Conservation (phyloP, 2,329 filamentous ascomycete genomes). For the Beauveria sp. region DNA sequence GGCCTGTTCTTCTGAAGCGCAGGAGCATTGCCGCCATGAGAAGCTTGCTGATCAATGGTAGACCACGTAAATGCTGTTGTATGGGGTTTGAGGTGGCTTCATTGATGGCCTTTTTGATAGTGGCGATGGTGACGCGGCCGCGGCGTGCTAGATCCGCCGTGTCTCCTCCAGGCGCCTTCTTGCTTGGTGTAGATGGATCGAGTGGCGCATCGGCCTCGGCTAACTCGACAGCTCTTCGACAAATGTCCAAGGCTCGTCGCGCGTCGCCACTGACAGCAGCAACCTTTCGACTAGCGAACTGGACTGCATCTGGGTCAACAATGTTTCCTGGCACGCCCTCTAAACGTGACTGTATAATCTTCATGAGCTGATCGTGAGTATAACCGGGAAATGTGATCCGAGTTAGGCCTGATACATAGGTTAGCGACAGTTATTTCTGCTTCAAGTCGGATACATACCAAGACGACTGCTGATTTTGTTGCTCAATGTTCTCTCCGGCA, state of each 20-base stretch:
- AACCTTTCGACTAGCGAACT: slow-evolving; percentile 94
- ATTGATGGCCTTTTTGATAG: slow-evolving; percentile 87
- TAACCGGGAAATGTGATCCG: slow-evolving; percentile 97
- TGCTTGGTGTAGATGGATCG: slow-evolving; percentile 56
- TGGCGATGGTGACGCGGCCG: slow-evolving; percentile 76
- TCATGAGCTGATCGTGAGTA: slow-evolving; percentile 94
- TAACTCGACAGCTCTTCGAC: slow-evolving; percentile 87
- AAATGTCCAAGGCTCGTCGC: slow-evolving; percentile 86
- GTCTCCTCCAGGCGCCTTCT: slow-evolving; percentile 27
- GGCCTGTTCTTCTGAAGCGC: slow-evolving; percentile 71
- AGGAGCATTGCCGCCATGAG: slow-evolving; percentile 77
- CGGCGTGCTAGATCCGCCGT: slow-evolving; percentile 20
- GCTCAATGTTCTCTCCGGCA: slow-evolving; percentile 89
- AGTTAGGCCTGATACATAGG: slow-evolving; percentile 58
- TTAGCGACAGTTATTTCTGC: background rate
- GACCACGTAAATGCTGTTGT: slow-evolving; percentile 76
- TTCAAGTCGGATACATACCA: slow-evolving; percentile 30
- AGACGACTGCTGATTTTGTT: slow-evolving; percentile 96
- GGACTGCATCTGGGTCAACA: slow-evolving; percentile 85
- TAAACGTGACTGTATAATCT: slow-evolving; percentile 90
- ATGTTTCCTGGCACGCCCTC: slow-evolving; percentile 82
- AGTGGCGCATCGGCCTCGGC: slow-evolving; percentile 63
- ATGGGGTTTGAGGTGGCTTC: slow-evolving; percentile 90
- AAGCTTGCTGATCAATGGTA: slow-evolving; percentile 77
- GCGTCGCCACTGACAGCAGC: slow-evolving; percentile 94